These are phyloP conservation scores for Akanthomyces lecanii DNA, from an alignment of 2,329 filamentous ascomycete species.

Conservation along the genomic window DNA sequence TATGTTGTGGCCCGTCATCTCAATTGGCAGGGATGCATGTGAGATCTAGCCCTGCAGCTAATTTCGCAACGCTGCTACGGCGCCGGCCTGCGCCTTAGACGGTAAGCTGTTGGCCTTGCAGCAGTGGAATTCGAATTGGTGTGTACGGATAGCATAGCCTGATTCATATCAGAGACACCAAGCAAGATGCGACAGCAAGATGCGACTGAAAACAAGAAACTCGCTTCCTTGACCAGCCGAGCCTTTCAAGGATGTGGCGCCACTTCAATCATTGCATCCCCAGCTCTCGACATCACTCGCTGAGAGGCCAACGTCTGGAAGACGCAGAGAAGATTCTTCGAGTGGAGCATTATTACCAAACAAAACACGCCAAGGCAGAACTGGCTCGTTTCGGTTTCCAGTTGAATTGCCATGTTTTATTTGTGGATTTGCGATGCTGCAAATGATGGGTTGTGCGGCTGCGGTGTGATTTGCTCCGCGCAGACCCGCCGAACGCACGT, in stretches of 20 bases:
- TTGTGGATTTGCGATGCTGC: neutral
- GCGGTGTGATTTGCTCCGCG: neutral
- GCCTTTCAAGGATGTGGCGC: neutral
- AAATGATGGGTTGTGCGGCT: neutral
- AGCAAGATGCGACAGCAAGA: too few species aligned
- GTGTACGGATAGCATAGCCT: neutral
- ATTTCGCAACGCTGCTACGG: constrained; percentile 9
- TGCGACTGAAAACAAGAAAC: neutral
- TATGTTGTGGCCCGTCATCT: neutral
- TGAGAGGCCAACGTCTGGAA: neutral
- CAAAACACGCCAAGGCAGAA: neutral
- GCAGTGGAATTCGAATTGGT: neutral
- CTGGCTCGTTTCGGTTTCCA: neutral
- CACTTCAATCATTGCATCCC: neutral
- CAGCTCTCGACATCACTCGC: neutral
- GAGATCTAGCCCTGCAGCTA: constrained; percentile 11
- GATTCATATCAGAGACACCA: neutral
- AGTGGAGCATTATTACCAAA: neutral
- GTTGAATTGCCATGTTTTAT: neutral
- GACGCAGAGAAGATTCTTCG: neutral
- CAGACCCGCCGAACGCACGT: neutral
- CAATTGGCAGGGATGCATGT: constrained; percentile 1
- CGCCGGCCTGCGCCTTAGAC: neutral
- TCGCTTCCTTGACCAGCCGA: neutral
- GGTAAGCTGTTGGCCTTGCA: neutral